Evolutionary conservation across 2,329 filamentous ascomycete genomes (phyloP).

Genomic region (Colletotrichum brevisporum): DNA sequence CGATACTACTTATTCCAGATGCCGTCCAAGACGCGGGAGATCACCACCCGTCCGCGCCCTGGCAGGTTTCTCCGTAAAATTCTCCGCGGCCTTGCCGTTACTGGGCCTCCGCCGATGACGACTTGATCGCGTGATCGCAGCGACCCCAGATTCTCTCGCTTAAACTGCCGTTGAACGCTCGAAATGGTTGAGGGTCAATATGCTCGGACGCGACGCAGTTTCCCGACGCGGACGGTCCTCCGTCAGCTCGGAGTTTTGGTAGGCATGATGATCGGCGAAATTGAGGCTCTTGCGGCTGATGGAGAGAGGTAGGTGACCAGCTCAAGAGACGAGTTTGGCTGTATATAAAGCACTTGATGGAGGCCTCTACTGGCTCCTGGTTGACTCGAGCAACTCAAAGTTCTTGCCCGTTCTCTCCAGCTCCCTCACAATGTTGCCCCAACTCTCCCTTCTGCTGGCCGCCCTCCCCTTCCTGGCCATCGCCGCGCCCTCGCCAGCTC

Average conservation of each 20-base stretch:
- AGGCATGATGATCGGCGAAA: conserved; percentile 19
- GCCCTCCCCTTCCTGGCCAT: conserved; percentile 30
- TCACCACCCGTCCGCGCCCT: conserved; percentile 7
- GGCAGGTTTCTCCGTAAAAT: conserved; percentile 36
- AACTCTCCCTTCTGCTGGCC: conserved; percentile 31
- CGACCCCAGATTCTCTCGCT: conserved; percentile 27
- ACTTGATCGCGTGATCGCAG: conserved; percentile 34
- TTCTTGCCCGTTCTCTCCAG: too few species aligned
- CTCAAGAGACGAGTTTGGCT: too few species aligned
- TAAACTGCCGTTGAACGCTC: not conserved
- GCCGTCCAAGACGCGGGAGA: conserved; percentile 19
- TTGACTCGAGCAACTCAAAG: too few species aligned
- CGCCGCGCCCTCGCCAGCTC: conserved; percentile 33
- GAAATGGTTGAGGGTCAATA: conserved; percentile 7
- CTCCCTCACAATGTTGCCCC: conserved; percentile 24
- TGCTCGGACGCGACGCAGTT: conserved; percentile 4
- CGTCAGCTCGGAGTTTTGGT: conserved; percentile 7
- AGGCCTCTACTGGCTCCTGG: too few species aligned
- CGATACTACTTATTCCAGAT: not conserved
- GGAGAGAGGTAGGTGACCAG: not conserved
- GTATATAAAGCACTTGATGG: not conserved
- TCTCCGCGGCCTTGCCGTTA: conserved; percentile 37
- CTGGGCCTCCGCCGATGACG: conserved; percentile 34
- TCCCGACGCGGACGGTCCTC: conserved; percentile 21
- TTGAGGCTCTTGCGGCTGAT: conserved; percentile 6